Base-by-base conservation (phyloP, 768 basidiomycete genomes). In the Calocybe gangraenosa region DNA sequence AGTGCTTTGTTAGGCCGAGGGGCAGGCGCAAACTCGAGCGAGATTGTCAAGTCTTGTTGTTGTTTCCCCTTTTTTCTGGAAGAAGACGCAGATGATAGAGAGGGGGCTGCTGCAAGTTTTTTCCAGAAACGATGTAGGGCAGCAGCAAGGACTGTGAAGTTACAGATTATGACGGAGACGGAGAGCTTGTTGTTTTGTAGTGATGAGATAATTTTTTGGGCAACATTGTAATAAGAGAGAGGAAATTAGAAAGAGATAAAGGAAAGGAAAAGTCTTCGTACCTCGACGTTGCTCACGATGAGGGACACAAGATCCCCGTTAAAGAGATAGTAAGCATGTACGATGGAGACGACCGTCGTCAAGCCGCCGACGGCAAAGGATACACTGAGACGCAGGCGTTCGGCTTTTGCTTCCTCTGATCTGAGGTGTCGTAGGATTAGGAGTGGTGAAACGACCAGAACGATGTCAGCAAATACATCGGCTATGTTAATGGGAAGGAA, bases 81-180 rank as follows among this genome's bases (percentile, higher is more conserved):
- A 11, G 25, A 11, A 28, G 25, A 28, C 6, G 11, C 25, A 11
- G 5, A 28, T n/a, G n/a, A n/a, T n/a, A n/a, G n/a, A n/a, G n/a
- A n/a, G n/a, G n/a, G n/a, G n/a, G n/a, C n/a, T n/a, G n/a, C n/a
- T n/a, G n/a, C n/a, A n/a, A n/a, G n/a, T 28, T 28, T 5, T 6
- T 28, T 28, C 25, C 25, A 28, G 6, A 28, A 28, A 23, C 33
- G 32, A 25, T 44, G 48, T 6, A 38, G 2, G 3, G 42, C 42
- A 14, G 48, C 42, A 2, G 48, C 42, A 7, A 49, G 23, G 1
- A 49, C 48, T 4, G 14, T 36, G 30, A 49, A 49, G 32, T 49
- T 49, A 38, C 48, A 49, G 35, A 49, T 40, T 10, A 49, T 49
- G 13, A 49, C 38, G 3, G 48, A 49, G 32, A 49, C 48, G 13